A percentile compares a stretch with the other conserved stretches of the same genome.
Evolutionary conservation across 495 filamentous ascomycete genomes (phyloP).

Genomic region (Hypoxylon cercidicola): DNA sequence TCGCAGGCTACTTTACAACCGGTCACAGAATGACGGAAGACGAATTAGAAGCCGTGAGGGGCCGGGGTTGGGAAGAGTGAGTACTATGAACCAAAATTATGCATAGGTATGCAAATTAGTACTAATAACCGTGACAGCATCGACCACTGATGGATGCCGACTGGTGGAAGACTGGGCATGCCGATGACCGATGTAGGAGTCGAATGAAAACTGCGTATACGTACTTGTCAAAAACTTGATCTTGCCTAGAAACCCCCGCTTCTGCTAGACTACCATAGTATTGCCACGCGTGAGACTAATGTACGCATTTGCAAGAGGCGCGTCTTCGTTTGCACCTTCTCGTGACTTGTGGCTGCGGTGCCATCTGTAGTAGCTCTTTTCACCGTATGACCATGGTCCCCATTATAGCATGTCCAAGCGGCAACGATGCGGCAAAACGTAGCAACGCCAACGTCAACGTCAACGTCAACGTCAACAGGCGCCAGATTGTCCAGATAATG

Average conservation of each 20-base stretch:
- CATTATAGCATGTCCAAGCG: conserved; percentile 44
- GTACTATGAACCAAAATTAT: conserved; percentile 41
- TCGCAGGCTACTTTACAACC: conserved; percentile 78
- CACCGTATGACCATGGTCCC: conserved; percentile 36
- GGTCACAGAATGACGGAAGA: conserved; percentile 89
- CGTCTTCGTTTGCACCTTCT: conserved; percentile 30
- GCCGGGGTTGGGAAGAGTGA: conserved; percentile 92
- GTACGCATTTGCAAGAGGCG: conserved; percentile 34
- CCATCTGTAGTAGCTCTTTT: conserved; percentile 30
- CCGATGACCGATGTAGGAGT: conserved; percentile 36
- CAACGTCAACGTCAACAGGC: conserved; percentile 20
- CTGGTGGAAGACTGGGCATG: conserved; percentile 22
- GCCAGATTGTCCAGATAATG: conserved; percentile 21
- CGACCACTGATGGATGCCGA: conserved; percentile 51
- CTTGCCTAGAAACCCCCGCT: conserved; percentile 31
- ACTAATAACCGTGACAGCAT: conserved; percentile 53
- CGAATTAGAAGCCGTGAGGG: conserved; percentile 84
- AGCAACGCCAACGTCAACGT: conserved; percentile 33
- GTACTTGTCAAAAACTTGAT: conserved; percentile 38
- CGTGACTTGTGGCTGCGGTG: conserved; percentile 36
- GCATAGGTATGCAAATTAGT: conserved; percentile 28
- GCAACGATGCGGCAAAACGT: conserved; percentile 26
- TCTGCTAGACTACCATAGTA: conserved; percentile 11
- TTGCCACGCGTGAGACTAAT: conserved; percentile 45
- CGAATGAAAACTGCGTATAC: conserved; percentile 22